Base-by-base conservation (phyloP, 2,329 filamentous ascomycete species). In the Leptographium lundbergii region DNA sequence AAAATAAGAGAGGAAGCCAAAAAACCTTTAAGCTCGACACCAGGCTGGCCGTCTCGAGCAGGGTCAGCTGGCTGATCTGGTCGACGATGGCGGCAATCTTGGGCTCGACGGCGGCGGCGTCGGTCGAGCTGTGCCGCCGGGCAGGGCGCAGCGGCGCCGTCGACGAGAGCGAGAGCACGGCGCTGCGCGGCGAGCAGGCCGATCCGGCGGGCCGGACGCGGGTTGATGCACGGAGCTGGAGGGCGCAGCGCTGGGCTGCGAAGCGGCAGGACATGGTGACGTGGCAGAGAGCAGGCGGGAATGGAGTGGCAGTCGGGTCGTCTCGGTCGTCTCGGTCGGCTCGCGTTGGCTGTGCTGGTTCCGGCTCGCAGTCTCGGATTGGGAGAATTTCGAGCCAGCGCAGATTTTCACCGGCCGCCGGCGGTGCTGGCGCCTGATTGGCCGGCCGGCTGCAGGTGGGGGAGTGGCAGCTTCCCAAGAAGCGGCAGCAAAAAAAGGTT, bases 1-100 rank as follows among this genome's bases (percentile, higher is more conserved):
- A 6, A 39, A 17, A 39, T 17, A 17, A 17, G 5, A 39, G 13
- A 39, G 9, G 34, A 13, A 39, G 69, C 58, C n/a, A n/a, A n/a
- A n/a, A 57, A 76, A 97, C 94, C 88, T 99, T 99, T 71, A 99
- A 79, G 74, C 85, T 90, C 58, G 91, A 85, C 58, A 99, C 94
- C 61, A 99, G 80, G 72, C 97, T 94, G 60, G 95, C 92, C 47
- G 94, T 99, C 82, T 99, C 95, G 68, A 99, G 78, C 61, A 99
- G 81, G 52, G 91, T 99, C 82, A 99, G 87, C 82, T 94, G 86
- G 76, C 92, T 95, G 74, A 99, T 99, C 76, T 99, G 91, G 73
- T 99, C 91, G 69, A 99, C 94, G 70, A 99, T 99, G 61, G 82
- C 84, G 67, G 86, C 75, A 69, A 99, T 96, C 82, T 99, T 99